Evolutionary conservation across 2,329 filamentous ascomycete genomes (phyloP).

Genomic region (Lachnellula cervina): DNA sequence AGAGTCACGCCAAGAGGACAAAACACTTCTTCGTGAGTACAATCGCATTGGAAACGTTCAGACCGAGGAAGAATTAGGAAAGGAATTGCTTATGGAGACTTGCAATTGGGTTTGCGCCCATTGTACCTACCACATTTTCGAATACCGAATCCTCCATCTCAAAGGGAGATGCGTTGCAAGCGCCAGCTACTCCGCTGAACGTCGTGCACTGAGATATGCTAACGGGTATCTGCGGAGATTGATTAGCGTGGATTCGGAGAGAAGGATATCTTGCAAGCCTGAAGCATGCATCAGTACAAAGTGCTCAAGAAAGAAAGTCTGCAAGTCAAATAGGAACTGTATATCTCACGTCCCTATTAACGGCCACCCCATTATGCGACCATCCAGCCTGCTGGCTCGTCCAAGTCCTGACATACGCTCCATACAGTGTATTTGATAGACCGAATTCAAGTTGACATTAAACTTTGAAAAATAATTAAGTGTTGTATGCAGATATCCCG

Average conservation of each 20-base stretch:
- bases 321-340: not conserved
- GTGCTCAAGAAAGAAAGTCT: not conserved
- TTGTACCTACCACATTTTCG: constrained; percentile 18
- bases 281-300: not conserved
- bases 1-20: too few relatives aligned
- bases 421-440: constrained; percentile 39
- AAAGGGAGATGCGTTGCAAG: constrained; percentile 37
- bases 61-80: too few relatives aligned
- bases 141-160: constrained; percentile 34
- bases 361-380: constrained; percentile 56
- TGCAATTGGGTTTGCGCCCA: constrained; percentile 16
- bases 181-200: constrained; percentile 32
- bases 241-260: constrained; percentile 32
- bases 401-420: constrained; percentile 54
- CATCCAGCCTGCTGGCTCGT: constrained; percentile 45
- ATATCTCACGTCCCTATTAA: constrained; percentile 40
- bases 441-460: too few relatives aligned
- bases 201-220: constrained; percentile 37
- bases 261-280: constrained; percentile 24
- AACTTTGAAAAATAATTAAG: too few relatives aligned
- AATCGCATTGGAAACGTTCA: too few relatives aligned
- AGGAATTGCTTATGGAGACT: too few relatives aligned
- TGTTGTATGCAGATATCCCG: too few relatives aligned
- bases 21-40: too few relatives aligned
- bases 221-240: constrained; percentile 29